Conservation (phyloP, 768 basidiomycete genomes). For the Amanita exitialis region DNA sequence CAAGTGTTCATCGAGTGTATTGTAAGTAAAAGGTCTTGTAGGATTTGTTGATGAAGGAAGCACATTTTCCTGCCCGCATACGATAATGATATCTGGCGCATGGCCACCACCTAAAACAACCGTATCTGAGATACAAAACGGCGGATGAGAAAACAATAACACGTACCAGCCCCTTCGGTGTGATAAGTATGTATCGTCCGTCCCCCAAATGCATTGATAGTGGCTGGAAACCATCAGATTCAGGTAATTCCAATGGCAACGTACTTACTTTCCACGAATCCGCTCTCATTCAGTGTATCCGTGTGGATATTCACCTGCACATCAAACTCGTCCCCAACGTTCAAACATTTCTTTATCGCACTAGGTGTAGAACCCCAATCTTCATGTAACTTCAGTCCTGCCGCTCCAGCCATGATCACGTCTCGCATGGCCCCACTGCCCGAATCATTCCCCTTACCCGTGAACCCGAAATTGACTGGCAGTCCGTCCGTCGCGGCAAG, state of each 20-base stretch:
- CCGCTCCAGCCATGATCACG: constrained; percentile 73
- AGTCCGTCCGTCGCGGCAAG: constrained; percentile 83
- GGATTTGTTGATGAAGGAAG: constrained; percentile 96
- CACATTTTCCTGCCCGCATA: constrained; percentile 82
- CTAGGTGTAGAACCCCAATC: constrained; percentile 94
- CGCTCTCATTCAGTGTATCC: constrained; percentile 95
- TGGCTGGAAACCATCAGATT: constrained; percentile 38
- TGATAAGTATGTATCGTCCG: constrained; percentile 97
- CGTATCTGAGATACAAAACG: not conserved
- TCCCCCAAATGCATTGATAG: constrained; percentile 80
- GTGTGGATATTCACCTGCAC: constrained; percentile 98
- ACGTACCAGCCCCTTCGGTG: constrained; percentile 82
- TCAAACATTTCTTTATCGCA: constrained; percentile 65
- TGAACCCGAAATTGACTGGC: constrained; percentile 90
- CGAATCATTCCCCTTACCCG: constrained; percentile 94
- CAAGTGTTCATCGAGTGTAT: constrained; percentile 94
- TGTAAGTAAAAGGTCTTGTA: constrained; percentile 82
- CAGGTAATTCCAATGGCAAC: not conserved
- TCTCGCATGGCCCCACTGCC: constrained; percentile 69
- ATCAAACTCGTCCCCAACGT: constrained; percentile 84
- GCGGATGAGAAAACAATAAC: not conserved
- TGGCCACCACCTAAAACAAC: constrained; percentile 69
- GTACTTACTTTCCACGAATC: constrained; percentile 82
- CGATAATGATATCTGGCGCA: constrained; percentile 97
- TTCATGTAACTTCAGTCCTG: constrained; percentile 91